phyloP scores from a whole-genome alignment of 2,329 filamentous ascomycete genomes.

The Fusarium verrucosum region DNA sequence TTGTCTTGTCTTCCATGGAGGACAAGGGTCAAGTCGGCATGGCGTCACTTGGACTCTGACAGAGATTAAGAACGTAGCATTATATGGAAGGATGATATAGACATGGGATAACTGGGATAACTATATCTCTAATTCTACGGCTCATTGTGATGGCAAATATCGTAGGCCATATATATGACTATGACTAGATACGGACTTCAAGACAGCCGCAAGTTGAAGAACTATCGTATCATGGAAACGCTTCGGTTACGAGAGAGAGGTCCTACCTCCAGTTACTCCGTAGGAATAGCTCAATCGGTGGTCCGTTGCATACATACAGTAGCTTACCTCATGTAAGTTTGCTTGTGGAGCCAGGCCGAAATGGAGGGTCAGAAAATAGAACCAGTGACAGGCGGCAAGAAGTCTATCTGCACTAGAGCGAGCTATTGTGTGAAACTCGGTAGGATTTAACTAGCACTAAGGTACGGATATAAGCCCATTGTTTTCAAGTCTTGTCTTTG shows the following conservation, averaged over 20 bases:
- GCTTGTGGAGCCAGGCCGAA: background rate
- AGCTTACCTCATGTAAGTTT: no score
- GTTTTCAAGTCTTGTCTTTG: background rate
- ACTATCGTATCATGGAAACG: background rate
- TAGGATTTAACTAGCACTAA: no score
- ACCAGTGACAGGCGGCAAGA: no score
- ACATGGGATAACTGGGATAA: background rate
- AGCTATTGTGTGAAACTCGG: background rate
- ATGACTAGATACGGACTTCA: background rate
- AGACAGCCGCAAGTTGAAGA: background rate
- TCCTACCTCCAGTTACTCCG: no score
- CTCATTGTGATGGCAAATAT: background rate
- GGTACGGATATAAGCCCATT: background rate
- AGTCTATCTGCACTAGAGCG: no score
- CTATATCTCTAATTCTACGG: background rate
- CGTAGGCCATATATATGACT: background rate
- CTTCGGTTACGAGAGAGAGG: background rate
- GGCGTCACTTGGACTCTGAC: no score
- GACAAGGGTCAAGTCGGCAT: no score
- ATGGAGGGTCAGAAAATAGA: slow-evolving; percentile 12
- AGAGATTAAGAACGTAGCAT: no score
- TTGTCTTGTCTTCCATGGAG: background rate
- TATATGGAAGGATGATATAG: background rate
- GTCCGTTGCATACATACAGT: no score
- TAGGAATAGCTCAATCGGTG: background rate